Evolutionary conservation across 139 green algal species (phyloP), one percentile per base, ranked within the genome.

Genomic region (Microglena sp.): DNA sequence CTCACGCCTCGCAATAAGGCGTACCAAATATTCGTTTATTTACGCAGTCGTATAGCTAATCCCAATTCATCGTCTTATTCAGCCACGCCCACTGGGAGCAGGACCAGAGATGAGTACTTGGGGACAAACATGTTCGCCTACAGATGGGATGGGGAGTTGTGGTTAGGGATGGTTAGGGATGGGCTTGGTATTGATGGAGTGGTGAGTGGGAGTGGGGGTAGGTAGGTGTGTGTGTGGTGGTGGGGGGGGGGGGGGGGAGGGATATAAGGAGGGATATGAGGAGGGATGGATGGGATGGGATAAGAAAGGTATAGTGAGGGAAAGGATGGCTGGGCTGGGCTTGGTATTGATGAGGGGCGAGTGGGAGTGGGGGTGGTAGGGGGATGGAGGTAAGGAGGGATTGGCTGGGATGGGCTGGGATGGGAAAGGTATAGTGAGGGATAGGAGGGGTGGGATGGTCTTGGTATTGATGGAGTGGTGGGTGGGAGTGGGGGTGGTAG

Each of bases 121-220:
- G 78, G 78, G 8, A 33, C 57, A 59, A 76, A 85, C 78, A 82
- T 85, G 34, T 36, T 50, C 5, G 21, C 18, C 1, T 11, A 7
- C 56, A 84, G 65, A 55, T 40, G 73, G 21, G 26, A 1, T 18
- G 40, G 40, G 60, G 76, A 55, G 4, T 36, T 54, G 7, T 68
- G 67, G 15, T 67, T 43, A 0, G n/a, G 4, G 15, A 60, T 33
- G 8, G 27, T 4, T 28, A 15, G 15, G 8, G 27, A 6, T 15
- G 8, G 21, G 30, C 31, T 33, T 53, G 31, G 1, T 44, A 46
- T 28, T 40, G 62, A 46, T 67, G 60, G 1, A 66, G 11, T n/a
- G 28, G 11, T 46, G 1, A 34, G 66, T 57, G 60, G 32, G 28
- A 34, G 40, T 18, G 57, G 45, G 15, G 57, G 33, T 44, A 72